Evolutionary conservation across 108 stramenopile genomes (phyloP), one percentile per base, ranked within the genome.

Genomic region (Nitzschia inconspicua): DNA sequence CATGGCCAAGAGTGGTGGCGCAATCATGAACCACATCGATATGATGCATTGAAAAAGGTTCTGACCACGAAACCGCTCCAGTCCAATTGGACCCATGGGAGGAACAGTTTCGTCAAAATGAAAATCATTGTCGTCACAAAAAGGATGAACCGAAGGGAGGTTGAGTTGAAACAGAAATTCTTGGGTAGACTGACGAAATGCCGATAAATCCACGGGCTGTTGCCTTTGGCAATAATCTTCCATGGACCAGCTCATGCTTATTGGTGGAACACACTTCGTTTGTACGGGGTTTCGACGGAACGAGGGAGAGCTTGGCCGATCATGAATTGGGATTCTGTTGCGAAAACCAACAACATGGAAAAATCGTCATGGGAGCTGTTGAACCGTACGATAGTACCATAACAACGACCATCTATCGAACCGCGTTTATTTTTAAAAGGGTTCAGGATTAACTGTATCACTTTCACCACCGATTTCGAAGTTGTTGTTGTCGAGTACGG

Each of bases 1-100:
- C 84, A 91, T 91, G 54, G 90, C 86, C 35, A 82, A 40, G 19
- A 78, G 42, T 7, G 77, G 49, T 9, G 79, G 77, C 3, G 65
- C 56, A 13, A 69, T 47, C 40, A 49, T 42, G 13, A 48, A 61
- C 32, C 56, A 60, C 1, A 70, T 11, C 2, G 77, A 72, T 1
- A 68, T 26, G 1, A 66, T 18, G 9, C 31, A 36, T 51, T 74
- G 65, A 16, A 65, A 47, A 3, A 49, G 24, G 11, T 57, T 53
- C 10, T 68, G 61, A 16, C 55, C 23, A 9, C 3, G 2, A 18
- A 56, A 32, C 29, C 1, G 11, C 11, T 49, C 10, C 19, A 19
- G 14, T 6, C 50, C 50, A 11, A 18, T 10, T 24, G 67, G 57
- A 28, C 80, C 80, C 76, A 77, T 68, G 23, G 63, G 63, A 8